Conservation (phyloP, 1,139 yeast species). For the Geotrichum reessii region DNA sequence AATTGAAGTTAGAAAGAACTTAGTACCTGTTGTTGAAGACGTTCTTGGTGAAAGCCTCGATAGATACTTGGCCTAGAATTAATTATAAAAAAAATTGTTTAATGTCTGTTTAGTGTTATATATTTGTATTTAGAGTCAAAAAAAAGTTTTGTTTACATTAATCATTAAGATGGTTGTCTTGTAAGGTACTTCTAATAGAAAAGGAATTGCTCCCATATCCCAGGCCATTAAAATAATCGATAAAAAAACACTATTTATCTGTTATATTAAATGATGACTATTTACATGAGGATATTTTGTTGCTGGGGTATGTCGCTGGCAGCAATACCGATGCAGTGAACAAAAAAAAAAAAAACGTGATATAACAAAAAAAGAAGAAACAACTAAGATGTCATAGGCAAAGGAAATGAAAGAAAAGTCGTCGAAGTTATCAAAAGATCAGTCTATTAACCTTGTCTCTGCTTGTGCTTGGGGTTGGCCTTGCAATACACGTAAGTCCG, state of each 20-base stretch:
- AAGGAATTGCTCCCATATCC: no score
- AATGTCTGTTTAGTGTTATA: neutral
- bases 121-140: neutral
- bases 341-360: neutral
- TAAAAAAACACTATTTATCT: neutral
- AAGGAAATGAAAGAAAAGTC: neutral
- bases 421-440: neutral
- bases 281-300: neutral
- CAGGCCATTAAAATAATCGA: neutral
- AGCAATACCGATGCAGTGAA: neutral
- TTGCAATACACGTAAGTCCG: slow-evolving; percentile 90
- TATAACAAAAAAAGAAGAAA: neutral
- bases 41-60: slow-evolving; percentile 94
- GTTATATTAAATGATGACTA: neutral
- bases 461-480: slow-evolving; percentile 89
- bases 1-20: slow-evolving; percentile 82
- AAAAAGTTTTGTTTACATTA: neutral
- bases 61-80: slow-evolving; percentile 62
- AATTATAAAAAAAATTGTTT: neutral
- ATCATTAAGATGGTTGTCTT: neutral
- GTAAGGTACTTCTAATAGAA: no score
- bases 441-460: slow-evolving; percentile 75
- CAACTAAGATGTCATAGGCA: neutral
- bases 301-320: neutral
- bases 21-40: slow-evolving; percentile 84